Percentiles rank a stretch among this genome's conserved stretches.
phyloP scores from a whole-genome alignment of 2,329 filamentous ascomycete species.

The Fusarium cyanostomum region DNA sequence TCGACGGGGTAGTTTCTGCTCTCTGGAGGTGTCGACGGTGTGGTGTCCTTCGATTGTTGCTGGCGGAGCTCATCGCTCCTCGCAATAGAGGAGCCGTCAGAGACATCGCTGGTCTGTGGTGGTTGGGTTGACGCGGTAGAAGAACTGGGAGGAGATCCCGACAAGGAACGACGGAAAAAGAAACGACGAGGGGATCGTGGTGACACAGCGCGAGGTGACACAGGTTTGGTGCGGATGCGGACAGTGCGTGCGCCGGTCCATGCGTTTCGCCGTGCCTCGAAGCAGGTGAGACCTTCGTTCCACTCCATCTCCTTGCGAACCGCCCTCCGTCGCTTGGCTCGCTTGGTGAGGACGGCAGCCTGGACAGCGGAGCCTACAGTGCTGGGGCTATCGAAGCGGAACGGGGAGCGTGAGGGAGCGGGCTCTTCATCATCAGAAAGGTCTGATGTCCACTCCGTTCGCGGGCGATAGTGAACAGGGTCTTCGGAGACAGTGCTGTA shows the following conservation, averaged over 20 bases:
- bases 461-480: constrained; percentile 57
- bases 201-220: constrained; percentile 53
- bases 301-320: constrained; percentile 73
- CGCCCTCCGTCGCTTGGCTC: constrained; percentile 65
- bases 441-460: constrained; percentile 67
- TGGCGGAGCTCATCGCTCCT: constrained; percentile 51
- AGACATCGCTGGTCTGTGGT: constrained; percentile 44
- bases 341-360: constrained; percentile 57
- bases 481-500: constrained; percentile 69
- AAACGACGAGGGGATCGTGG: constrained; percentile 59
- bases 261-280: constrained; percentile 77
- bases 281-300: constrained; percentile 86
- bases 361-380: constrained; percentile 56
- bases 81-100: constrained; percentile 54
- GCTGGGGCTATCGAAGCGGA: constrained; percentile 62
- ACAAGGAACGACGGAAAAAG: constrained; percentile 59
- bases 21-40: constrained; percentile 39
- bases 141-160: constrained; percentile 51
- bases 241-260: constrained; percentile 83
- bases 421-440: constrained; percentile 59
- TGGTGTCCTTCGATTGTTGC: constrained; percentile 48
- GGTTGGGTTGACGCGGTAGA: constrained; percentile 33
- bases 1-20: constrained; percentile 60
- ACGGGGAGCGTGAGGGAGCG: constrained; percentile 54
- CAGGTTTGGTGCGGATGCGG: constrained; percentile 60